Conservation (phyloP, 495 filamentous ascomycete species). For the Astrothelium subdiscretum region DNA sequence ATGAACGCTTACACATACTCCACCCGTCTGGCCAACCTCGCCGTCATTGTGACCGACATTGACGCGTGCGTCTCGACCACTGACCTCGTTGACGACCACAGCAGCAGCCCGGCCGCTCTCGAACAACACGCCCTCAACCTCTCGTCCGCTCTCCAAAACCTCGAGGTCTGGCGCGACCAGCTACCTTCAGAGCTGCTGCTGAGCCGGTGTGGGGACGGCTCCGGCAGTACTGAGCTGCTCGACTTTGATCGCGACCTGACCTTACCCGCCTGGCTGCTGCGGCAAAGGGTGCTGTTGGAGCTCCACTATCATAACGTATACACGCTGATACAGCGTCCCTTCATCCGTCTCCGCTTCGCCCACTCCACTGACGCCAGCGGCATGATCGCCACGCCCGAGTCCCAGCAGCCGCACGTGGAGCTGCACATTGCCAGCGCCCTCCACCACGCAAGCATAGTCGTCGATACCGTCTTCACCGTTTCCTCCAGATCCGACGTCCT, state of each 20-base stretch:
- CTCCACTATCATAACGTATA: background rate
- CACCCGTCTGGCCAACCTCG: background rate
- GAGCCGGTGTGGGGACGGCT: background rate
- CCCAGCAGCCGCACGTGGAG: background rate
- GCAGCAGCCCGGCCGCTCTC: background rate
- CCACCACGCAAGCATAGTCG: background rate
- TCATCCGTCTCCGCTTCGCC: constrained; percentile 1
- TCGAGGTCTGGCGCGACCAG: constrained; percentile 1
- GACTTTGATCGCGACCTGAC: background rate
- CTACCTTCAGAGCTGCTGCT: background rate
- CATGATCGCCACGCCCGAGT: background rate
- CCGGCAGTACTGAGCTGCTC: background rate
- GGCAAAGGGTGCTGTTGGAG: background rate
- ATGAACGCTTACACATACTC: background rate
- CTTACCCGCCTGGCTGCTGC: constrained; percentile 1
- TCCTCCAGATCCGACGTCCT: background rate
- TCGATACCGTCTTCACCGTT: background rate
- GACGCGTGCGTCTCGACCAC: background rate
- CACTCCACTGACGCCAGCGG: background rate
- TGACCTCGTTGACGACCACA: background rate
- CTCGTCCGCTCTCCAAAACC: background rate
- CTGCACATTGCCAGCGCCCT: constrained; percentile 1
- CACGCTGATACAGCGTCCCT: background rate
- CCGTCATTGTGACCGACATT: background rate
- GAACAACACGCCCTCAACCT: background rate